phyloP scores from a whole-genome alignment of 164 flowering plant species.

The Tetracentron sinense region DNA sequence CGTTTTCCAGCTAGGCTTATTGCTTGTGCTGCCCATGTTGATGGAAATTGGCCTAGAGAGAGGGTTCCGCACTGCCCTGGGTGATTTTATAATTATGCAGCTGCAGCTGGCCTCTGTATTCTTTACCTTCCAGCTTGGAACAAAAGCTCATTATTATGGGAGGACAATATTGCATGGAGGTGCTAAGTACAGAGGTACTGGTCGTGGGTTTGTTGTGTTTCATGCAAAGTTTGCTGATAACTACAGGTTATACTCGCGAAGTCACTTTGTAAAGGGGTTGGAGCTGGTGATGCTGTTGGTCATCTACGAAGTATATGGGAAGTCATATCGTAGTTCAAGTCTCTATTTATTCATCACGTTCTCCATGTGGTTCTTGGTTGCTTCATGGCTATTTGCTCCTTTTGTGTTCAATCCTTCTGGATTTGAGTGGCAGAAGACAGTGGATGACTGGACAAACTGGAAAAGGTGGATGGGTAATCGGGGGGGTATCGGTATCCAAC shows the following conservation, averaged over 20 bases:
- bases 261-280: constrained; percentile 94
- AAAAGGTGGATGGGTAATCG: constrained; percentile 99
- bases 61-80: constrained; percentile 89
- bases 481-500: constrained; percentile 87
- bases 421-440: constrained; percentile 98
- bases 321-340: constrained; percentile 65
- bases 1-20: constrained; percentile 79
- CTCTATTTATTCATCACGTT: constrained; percentile 72
- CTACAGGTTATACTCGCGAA: constrained; percentile 86
- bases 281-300: constrained; percentile 70
- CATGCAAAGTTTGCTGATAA: constrained; percentile 93
- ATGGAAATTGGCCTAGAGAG: constrained; percentile 96
- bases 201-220: constrained; percentile 93
- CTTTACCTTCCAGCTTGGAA: constrained; percentile 96
- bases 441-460: constrained; percentile 99
- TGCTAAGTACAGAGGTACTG: constrained; percentile 88
- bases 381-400: constrained; percentile 96
- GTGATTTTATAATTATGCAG: constrained; percentile 89
- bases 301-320: constrained; percentile 71
- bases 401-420: constrained; percentile 96
- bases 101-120: constrained; percentile 95
- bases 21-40: constrained; percentile 90
- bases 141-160: constrained; percentile 92
- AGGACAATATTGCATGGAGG: constrained; percentile 98
- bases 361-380: constrained; percentile 97